These are phyloP conservation scores for Claviceps africana DNA, from an alignment of 2,329 filamentous ascomycete species.

Conservation along the genomic window DNA sequence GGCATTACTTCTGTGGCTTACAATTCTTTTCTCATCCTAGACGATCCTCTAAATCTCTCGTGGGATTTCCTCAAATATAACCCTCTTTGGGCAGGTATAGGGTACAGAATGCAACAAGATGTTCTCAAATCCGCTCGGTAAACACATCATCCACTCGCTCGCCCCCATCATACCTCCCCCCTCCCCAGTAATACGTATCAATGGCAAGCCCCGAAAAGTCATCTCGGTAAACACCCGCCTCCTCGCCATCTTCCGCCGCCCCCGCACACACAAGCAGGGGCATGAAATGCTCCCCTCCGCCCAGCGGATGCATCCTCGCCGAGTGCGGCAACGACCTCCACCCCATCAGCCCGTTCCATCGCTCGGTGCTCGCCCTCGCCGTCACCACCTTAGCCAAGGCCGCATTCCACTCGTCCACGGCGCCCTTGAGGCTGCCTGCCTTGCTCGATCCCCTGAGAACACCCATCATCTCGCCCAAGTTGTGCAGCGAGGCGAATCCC, in stretches of 20 bases:
- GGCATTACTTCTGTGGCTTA: too few relatives aligned
- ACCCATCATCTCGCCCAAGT: slow-evolving; percentile 32
- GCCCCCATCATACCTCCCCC: background rate
- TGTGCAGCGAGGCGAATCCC: slow-evolving; percentile 45
- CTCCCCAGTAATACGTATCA: background rate
- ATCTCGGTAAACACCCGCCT: background rate
- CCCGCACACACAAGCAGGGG: slow-evolving; percentile 43
- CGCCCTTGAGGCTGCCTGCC: slow-evolving; percentile 9
- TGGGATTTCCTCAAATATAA: too few relatives aligned
- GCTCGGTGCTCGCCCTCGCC: slow-evolving; percentile 18
- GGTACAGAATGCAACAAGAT: too few relatives aligned
- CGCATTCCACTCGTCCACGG: slow-evolving; percentile 29
- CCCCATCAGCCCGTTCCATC: slow-evolving; percentile 25
- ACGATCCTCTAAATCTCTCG: too few relatives aligned
- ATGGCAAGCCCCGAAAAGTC: background rate
- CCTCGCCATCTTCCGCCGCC: slow-evolving; percentile 19
- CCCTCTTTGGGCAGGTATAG: too few relatives aligned
- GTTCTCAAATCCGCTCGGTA: too few relatives aligned
- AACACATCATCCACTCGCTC: too few relatives aligned
- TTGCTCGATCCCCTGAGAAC: slow-evolving; percentile 11
- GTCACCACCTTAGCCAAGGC: slow-evolving; percentile 27
- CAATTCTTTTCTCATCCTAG: too few relatives aligned
- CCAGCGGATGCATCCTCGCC: slow-evolving; percentile 38
- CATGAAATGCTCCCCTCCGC: slow-evolving; percentile 44
- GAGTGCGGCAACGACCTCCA: slow-evolving; percentile 36